A percentile compares a stretch with the other conserved stretches of the same genome.
These are phyloP conservation scores for Odontarrhena argentea DNA, from an alignment of 345 rosid species.

Conservation along the genomic window DNA sequence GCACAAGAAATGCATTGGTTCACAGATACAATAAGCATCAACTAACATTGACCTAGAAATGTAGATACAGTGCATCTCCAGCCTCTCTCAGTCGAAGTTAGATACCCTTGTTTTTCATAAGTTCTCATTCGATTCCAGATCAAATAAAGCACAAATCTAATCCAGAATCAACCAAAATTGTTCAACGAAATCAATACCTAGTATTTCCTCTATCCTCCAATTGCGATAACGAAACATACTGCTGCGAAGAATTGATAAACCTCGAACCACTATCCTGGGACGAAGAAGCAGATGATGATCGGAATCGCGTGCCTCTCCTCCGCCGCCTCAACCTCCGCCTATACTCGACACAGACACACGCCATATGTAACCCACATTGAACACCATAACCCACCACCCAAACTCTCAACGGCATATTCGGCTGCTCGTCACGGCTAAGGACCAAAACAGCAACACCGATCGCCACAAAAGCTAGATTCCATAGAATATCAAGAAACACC, in stretches of 20 bases:
- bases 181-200: slow-evolving; percentile 49
- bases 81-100: not conserved
- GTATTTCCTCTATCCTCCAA: slow-evolving; percentile 58
- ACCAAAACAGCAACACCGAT: slow-evolving; percentile 64
- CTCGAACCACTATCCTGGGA: slow-evolving; percentile 44
- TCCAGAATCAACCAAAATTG: not conserved
- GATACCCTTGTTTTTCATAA: not conserved
- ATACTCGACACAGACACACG: slow-evolving; percentile 72
- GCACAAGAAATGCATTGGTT: slow-evolving; percentile 16
- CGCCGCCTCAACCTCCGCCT: slow-evolving; percentile 55
- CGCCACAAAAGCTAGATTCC: slow-evolving; percentile 86
- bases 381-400: slow-evolving; percentile 80
- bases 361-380: slow-evolving; percentile 78
- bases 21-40: slow-evolving; percentile 31
- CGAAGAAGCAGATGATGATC: slow-evolving; percentile 26
- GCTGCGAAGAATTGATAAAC: slow-evolving; percentile 42
- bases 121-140: not conserved
- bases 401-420: slow-evolving; percentile 68
- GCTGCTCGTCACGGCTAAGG: slow-evolving; percentile 63
- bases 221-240: slow-evolving; percentile 65
- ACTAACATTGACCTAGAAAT: slow-evolving; percentile 31
- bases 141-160: not conserved
- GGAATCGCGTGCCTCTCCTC: slow-evolving; percentile 38
- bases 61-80: slow-evolving; percentile 7
- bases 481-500: slow-evolving; percentile 74